Conservation (phyloP, 371 early-diverging fungal genomes). For the Rhizopus arrhizus region DNA sequence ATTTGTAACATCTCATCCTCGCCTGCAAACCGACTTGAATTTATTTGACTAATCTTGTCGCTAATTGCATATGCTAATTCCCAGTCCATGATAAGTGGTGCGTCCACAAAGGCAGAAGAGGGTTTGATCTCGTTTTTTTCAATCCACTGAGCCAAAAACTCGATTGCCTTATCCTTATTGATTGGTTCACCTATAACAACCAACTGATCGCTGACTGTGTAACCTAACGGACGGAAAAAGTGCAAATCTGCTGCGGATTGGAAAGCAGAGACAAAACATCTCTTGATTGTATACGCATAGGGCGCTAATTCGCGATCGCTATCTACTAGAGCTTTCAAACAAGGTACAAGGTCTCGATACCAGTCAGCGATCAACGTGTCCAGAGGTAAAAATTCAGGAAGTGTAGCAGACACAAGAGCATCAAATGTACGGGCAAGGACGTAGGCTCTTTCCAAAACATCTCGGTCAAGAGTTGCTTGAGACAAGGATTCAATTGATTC, state of each 20-base stretch:
- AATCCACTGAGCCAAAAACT: constrained; percentile 49
- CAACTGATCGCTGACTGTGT: neutral
- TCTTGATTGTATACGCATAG: constrained; percentile 30
- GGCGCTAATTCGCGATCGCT: neutral
- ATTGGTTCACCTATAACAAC: neutral
- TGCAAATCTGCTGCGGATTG: constrained; percentile 29
- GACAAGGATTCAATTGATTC: constrained; percentile 36
- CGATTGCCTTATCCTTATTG: constrained; percentile 25
- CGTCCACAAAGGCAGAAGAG: constrained; percentile 54
- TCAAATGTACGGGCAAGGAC: constrained; percentile 28
- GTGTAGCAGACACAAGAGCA: constrained; percentile 25
- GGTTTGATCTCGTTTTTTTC: constrained; percentile 50
- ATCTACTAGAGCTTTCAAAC: constrained; percentile 5
- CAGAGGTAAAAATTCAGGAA: constrained; percentile 7
- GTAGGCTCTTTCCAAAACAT: constrained; percentile 14
- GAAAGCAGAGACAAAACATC: constrained; percentile 30
- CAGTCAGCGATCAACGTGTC: constrained; percentile 17
- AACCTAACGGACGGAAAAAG: constrained; percentile 39
- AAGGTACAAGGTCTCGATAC: constrained; percentile 9
- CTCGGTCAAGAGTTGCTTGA: neutral
- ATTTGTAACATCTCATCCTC: constrained; percentile 73
- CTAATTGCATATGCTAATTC: constrained; percentile 69
- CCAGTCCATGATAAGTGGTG: constrained; percentile 81
- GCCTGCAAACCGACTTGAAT: constrained; percentile 43
- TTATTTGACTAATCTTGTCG: constrained; percentile 55